phyloP scores from a whole-genome alignment of 164 flowering plant species.

The Warburgia ugandensis region DNA sequence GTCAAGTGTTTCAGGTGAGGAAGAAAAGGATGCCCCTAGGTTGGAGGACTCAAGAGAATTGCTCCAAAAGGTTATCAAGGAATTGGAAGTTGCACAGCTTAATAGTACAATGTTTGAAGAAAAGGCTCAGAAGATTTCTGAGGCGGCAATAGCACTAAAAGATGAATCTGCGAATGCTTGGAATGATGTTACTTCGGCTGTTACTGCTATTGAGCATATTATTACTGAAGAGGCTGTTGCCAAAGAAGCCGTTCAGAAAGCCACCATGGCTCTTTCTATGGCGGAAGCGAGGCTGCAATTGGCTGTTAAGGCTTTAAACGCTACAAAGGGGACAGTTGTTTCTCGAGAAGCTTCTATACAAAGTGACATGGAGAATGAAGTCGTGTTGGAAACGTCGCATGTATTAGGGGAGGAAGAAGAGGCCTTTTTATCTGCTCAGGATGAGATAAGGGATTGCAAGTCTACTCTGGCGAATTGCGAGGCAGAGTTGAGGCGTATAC shows the following conservation, averaged over 20 bases:
- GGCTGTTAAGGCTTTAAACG: slow-evolving; percentile 40
- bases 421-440: slow-evolving; percentile 43
- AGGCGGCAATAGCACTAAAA: slow-evolving; percentile 76
- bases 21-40: slow-evolving; percentile 28
- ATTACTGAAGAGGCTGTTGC: slow-evolving; percentile 52
- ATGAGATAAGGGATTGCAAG: slow-evolving; percentile 48
- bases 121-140: slow-evolving; percentile 85
- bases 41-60: slow-evolving; percentile 64
- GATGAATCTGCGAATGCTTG: slow-evolving; percentile 73
- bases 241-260: slow-evolving; percentile 81
- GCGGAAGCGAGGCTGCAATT: slow-evolving; percentile 85
- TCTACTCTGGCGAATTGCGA: slow-evolving; percentile 41
- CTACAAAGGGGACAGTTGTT: slow-evolving; percentile 21
- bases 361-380: slow-evolving; percentile 24
- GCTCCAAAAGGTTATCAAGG: slow-evolving; percentile 59
- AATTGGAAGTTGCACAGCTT: slow-evolving; percentile 71
- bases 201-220: slow-evolving; percentile 44
- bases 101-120: slow-evolving; percentile 91
- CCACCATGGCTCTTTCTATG: slow-evolving; percentile 75
- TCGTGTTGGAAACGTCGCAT: slow-evolving; percentile 9
- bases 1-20: slow-evolving; percentile 24
- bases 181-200: slow-evolving; percentile 47
- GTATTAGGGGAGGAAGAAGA: slow-evolving; percentile 29
- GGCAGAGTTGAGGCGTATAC: slow-evolving; percentile 53
- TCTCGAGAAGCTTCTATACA: slow-evolving; percentile 20